Evolutionary conservation across 192 early-diverging fungal species (phyloP), one percentile per base, ranked within the genome.

Genomic region (Chytriomyces sp.): DNA sequence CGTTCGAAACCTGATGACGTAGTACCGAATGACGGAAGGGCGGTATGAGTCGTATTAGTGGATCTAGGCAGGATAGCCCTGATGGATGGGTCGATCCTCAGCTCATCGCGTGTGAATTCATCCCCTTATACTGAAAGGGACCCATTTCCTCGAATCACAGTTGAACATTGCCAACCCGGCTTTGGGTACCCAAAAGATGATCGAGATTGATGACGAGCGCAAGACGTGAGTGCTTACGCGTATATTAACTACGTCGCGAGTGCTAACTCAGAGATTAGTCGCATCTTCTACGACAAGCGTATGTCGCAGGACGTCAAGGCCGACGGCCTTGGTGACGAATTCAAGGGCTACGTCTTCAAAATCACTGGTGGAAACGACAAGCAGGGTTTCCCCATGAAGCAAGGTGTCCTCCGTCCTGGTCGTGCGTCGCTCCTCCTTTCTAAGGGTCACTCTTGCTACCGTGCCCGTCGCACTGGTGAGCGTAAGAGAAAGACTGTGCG

Each of bases 301-400:
- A 96, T 99, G 87, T 90, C 95, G 70, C 84, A 91, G 74, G 97
- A 99, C 81, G 96, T 99, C 70, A 83, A 91, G 73, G 97, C 90
- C 76, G 97, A 97, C 85, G 87, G 93, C 62, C 84, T 99, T 78
- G 94, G 97, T 74, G 97, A 98, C 78, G 97, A 99, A 85, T 99
- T 95, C 94, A 99, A 99, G 91, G 97, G 97, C 75, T 99, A 98
- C 89, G 91, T 98, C 77, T 96, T 99, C 91, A 94, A 94, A 77
- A 96, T 99, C 84, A 93, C 95, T 65, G 97, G 97, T 81, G 97
- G 97, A 77, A 98, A 99, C 91, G 97, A 99, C 89, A 99, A 99
- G 91, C 81, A 79, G 73, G 82, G 82, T 72, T 99, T 99, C 93
- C 97, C 97, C 74, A 99, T 99, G 97, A 99, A 98, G 91, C 97